These are phyloP conservation scores for Ophiocordyceps camponoti-floridani DNA, from an alignment of 2,329 filamentous ascomycete genomes.

Conservation along the genomic window DNA sequence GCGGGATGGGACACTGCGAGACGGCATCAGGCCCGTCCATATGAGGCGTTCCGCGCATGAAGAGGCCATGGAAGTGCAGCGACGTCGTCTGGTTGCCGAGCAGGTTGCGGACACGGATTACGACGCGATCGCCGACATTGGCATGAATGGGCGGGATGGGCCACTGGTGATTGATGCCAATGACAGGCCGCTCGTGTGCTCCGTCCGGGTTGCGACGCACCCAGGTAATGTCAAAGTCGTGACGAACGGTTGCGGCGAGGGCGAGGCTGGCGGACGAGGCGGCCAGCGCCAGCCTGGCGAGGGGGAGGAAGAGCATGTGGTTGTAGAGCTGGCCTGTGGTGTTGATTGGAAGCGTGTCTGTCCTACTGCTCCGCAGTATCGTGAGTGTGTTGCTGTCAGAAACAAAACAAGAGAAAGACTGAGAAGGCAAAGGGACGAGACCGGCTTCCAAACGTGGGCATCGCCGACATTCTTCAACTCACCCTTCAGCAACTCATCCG, in stretches of 20 bases:
- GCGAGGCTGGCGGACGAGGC: slow-evolving; percentile 6
- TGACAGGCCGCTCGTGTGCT: slow-evolving; percentile 41
- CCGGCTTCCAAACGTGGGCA: too few relatives aligned
- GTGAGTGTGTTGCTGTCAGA: too few relatives aligned
- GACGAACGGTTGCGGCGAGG: slow-evolving; percentile 27
- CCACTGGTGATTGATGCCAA: slow-evolving; percentile 65
- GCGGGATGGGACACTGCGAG: slow-evolving; percentile 48
- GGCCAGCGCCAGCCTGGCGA: slow-evolving; percentile 3
- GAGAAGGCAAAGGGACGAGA: too few relatives aligned
- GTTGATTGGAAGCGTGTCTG: too few relatives aligned
- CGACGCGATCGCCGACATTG: slow-evolving; percentile 40
- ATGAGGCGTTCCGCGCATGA: slow-evolving; percentile 44
- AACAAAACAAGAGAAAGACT: too few relatives aligned
- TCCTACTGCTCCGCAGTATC: too few relatives aligned
- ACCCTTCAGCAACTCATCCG: too few relatives aligned
- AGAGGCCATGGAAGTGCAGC: slow-evolving; percentile 55
- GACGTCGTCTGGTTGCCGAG: slow-evolving; percentile 45
- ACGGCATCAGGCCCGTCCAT: slow-evolving; percentile 56
- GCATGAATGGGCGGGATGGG: slow-evolving; percentile 50
- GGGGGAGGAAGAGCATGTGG: not conserved
- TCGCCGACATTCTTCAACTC: too few relatives aligned
- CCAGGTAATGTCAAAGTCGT: slow-evolving; percentile 56
- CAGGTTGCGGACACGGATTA: slow-evolving; percentile 40
- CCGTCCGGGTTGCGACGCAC: slow-evolving; percentile 56
- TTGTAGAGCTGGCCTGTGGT: too few relatives aligned